Evolutionary conservation across 257 asterid species (phyloP).

Genomic region (Eustoma russellianum): DNA sequence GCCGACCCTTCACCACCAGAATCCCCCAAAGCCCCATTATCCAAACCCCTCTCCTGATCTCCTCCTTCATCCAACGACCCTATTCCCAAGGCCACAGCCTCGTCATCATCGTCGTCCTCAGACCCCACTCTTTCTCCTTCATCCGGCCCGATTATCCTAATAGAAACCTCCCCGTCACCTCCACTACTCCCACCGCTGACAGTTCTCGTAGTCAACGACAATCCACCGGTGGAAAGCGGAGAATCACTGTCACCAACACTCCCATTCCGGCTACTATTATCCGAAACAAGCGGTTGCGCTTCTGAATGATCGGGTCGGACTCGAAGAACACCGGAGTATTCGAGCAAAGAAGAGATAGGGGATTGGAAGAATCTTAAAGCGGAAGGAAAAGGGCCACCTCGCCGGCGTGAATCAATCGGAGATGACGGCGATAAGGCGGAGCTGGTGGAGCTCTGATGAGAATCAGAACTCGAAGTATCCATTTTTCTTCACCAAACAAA

Average conservation of each 20-base stretch:
- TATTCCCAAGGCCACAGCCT: constrained; percentile 2
- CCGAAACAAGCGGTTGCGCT: constrained; percentile 26
- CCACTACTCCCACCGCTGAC: constrained; percentile 10
- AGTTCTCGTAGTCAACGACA: constrained; percentile 9
- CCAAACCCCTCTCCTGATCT: constrained; percentile 12
- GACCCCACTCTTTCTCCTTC: constrained; percentile 27
- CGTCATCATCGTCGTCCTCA: constrained; percentile 26
- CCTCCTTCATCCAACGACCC: constrained; percentile 12
- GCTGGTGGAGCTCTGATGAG: constrained; percentile 19
- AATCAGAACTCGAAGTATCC: constrained; percentile 43
- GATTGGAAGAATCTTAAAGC: constrained; percentile 41
- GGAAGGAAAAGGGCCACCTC: constrained; percentile 33
- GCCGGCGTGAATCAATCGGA: constrained; percentile 26
- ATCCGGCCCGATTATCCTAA: constrained; percentile 51
- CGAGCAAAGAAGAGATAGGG: constrained; percentile 56
- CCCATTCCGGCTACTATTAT: constrained; percentile 9
- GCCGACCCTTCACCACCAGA: constrained; percentile 4
- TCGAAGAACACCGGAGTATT: constrained; percentile 56
- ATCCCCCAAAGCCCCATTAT: constrained; percentile 7
- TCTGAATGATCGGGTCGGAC: constrained; percentile 52
- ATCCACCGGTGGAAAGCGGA: neutral
- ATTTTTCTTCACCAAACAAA: constrained; percentile 5
- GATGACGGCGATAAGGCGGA: constrained; percentile 23
- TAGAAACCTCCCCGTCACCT: constrained; percentile 63
- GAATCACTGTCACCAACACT: constrained; percentile 6